Base-by-base conservation (phyloP, 164 flowering plant species). In the Piper betle region DNA sequence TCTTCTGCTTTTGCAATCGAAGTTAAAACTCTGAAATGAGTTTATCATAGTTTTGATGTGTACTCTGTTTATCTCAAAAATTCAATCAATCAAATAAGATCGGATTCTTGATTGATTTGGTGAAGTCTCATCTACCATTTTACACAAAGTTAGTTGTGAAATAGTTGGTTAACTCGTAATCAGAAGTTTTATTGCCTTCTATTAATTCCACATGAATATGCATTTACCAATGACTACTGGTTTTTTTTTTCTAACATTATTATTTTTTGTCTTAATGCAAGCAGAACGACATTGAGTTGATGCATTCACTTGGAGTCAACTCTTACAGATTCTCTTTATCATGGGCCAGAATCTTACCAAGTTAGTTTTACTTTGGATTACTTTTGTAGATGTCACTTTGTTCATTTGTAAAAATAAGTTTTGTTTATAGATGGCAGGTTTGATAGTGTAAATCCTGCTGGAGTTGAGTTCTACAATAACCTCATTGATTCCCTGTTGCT, bases 331-430 rank as follows among this genome's bases (percentile, higher is more conserved):
- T 88, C 71, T 85, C 96, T 3, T 79, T 86, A 18, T 84, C 93
- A 39, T 88, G 93, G 96, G 68, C 87, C 25, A 79, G 89, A 68
- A 66, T 84, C 73, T 69, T 84, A 58, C 87, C 79, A 84, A 81
- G 66, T 63, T 20, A 33, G 56, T 52, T 6, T 2, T 19, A 42
- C 52, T 41, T 54, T 62, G 13, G 39, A 33, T 53, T 6, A 18
- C 17, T 7, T 40, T 17, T 3, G 20, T 8, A 55, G 33, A 17
- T 38, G 10, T 20, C 7, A n/a, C n/a, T 3, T 33, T 54, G 39
- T 38, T n/a, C n/a, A 52, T 4, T 33, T 25, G 17, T 41, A 40
- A 2, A 55, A 41, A 16, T 55, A 55, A 52, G 16, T 12, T 20
- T 4, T 40, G 25, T 15, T 63, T 3, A n/a, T 75, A 84, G 85